Base-by-base conservation (phyloP, 257 asterid species). In the Przewalskia tangutica region DNA sequence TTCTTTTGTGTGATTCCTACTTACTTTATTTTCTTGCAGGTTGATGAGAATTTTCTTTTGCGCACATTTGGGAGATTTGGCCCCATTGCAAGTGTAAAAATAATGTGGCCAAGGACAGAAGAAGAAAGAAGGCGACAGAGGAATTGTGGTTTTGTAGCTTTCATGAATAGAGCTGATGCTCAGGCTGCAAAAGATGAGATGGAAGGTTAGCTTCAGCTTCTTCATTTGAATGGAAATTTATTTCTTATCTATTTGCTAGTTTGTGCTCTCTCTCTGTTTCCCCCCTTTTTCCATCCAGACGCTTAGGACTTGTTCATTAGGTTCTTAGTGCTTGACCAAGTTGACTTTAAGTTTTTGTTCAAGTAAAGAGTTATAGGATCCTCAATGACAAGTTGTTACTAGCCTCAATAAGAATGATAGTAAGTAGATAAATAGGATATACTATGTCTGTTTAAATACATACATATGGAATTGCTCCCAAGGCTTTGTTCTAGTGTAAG, bases 91-190 rank as follows among this genome's bases (percentile, higher is more conserved):
- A 95, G 98, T 87, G 98, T 95, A 77, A 95, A 95, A 82, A 95
- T 95, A 84, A 95, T 95, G 98, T 95, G 98, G 98, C 98, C 98
- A 14, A 91, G 98, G 88, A 95, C 98, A 18, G 98, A 95, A 87
- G 98, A 95, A 86, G 98, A 95, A 79, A 85, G 87, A 58, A 88
- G 94, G 86, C 89, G 98, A 68, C 95, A 93, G 83, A 90, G 98
- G 81, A 94, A 94, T 82, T 94, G 97, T 84, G 98, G 98, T 60
- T 94, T 94, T 91, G 98, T 94, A 85, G 95, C 98, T 86, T 94
- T 93, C 90, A 94, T 94, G 98, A 94, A 94, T 81, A 93, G 98
- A 83, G 81, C 91, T 82, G 97, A 94, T 73, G 98, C 93, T 79
- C 98, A 94, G 86, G 98, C 98, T 82, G 98, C 97, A 71, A 94